Evolutionary conservation across 352 stramenopile genomes (phyloP), one percentile per base, ranked within the genome.

Genomic region (Phytophthora colocasiae): DNA sequence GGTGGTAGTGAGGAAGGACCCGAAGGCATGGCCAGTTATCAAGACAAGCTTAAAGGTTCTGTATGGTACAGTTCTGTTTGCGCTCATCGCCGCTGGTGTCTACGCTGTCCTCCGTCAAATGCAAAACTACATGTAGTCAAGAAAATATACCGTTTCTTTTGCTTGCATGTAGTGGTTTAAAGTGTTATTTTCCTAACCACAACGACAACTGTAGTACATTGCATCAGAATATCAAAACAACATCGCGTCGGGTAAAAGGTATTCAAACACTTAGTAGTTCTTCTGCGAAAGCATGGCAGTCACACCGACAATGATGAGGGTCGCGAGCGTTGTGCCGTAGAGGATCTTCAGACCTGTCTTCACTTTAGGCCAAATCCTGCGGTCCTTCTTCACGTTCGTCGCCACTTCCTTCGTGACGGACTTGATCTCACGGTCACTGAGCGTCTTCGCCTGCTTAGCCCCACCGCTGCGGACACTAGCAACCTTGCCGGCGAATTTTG

Each of bases 341-440:
- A 67, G 11, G 43, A 55, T 34, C 34, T 55, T 49, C 15, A 67
- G 41, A 0, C 44, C 27, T 26, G 34, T 54, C 26, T 60, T 62
- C 24, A 67, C 27, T 1, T 41, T 9, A 0, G 59, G 50, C 59
- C 59, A 67, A 8, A 24, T 24, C 17, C 24, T 43, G n/a, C 41
- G 50, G 59, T 67, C 9, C 32, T 67, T 67, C 59, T 67, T 67
- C 9, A 61, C 50, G 3, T 24, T 50, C 12, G 3, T 24, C 12
- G 50, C 53, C 5, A 55, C 59, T 6, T 32, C 32, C 15, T 27
- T 50, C 27, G 56, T 15, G 8, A 56, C 14, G 6, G 14, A 10
- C 36, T 63, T 55, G 15, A 67, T n/a, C 41, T 67, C 32, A 14
- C 14, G 7, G 7, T 50, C 34, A 27, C 5, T 50, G 22, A 67